phyloP scores from a whole-genome alignment of 2,329 filamentous ascomycete species.

The Hypoxylon sp. region DNA sequence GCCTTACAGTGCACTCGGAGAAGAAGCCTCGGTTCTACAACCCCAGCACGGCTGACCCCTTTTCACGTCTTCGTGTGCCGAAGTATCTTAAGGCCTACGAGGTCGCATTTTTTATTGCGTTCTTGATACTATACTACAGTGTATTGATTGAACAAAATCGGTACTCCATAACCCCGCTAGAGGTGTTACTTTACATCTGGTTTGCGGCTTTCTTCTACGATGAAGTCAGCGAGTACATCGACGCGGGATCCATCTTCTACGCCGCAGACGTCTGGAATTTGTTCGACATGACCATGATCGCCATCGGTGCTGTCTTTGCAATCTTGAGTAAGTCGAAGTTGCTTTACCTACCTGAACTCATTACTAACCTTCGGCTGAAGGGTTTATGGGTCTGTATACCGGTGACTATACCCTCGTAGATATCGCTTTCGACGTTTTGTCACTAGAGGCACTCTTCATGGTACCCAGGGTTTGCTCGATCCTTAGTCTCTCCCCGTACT shows the following conservation, averaged over 20 bases:
- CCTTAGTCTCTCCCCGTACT: conserved; percentile 87
- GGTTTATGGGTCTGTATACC: conserved; percentile 73
- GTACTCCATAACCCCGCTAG: conserved; percentile 72
- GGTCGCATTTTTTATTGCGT: conserved; percentile 75
- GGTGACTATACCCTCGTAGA: conserved; percentile 74
- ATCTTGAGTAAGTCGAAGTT: conserved; percentile 70
- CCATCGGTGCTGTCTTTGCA: conserved; percentile 77
- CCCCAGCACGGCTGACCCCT: conserved; percentile 68
- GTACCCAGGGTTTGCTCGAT: conserved; percentile 90
- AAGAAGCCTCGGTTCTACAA: conserved; percentile 77
- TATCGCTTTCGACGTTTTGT: conserved; percentile 87
- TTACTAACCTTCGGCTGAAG: conserved; percentile 54
- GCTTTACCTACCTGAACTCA: background rate
- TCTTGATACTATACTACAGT: conserved; percentile 84
- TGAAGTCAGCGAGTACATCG: conserved; percentile 84
- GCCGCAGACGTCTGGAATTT: conserved; percentile 84
- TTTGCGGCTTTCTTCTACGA: conserved; percentile 90
- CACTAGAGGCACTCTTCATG: conserved; percentile 88
- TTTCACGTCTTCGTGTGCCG: conserved; percentile 77
- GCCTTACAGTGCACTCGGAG: conserved; percentile 69
- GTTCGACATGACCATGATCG: conserved; percentile 79
- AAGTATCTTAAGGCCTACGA: conserved; percentile 80
- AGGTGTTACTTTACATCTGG: conserved; percentile 85
- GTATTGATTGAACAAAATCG: conserved; percentile 81
- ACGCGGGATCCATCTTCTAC: conserved; percentile 89